These are phyloP conservation scores for Sedum album DNA, from an alignment of 164 flowering plant genomes.

Conservation along the genomic window DNA sequence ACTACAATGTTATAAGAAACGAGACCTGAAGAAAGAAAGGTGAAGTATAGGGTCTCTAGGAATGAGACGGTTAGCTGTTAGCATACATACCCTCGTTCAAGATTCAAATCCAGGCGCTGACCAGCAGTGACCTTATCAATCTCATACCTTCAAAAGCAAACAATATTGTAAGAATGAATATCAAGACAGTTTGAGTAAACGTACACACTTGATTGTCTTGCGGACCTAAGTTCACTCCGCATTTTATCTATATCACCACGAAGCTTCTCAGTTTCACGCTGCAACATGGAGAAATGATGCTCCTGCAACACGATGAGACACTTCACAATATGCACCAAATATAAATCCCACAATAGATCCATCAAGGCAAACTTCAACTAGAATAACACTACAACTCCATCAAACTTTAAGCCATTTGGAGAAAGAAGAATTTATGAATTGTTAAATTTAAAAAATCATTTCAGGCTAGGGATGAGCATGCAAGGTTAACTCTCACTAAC, in stretches of 20 bases:
- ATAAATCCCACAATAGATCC: no score
- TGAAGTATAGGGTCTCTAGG: not conserved
- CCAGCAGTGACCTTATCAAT: slow-evolving; percentile 66
- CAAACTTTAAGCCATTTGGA: no score
- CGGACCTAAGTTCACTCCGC: slow-evolving; percentile 75
- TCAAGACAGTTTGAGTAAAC: not conserved
- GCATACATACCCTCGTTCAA: slow-evolving; percentile 49
- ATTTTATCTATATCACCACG: slow-evolving; percentile 66
- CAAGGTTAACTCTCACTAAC: not conserved
- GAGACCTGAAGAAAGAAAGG: not conserved
- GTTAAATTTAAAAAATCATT: not conserved
- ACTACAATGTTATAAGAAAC: not conserved
- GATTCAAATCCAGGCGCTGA: slow-evolving; percentile 59
- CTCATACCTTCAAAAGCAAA: slow-evolving; percentile 41
- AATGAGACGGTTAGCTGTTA: not conserved
- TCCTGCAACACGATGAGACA: slow-evolving; percentile 32
- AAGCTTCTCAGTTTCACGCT: slow-evolving; percentile 69
- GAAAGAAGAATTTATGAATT: not conserved
- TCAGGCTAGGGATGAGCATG: not conserved
- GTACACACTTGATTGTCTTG: not conserved
- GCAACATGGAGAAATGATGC: slow-evolving; percentile 60
- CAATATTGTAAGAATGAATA: not conserved
- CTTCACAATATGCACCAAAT: not conserved
- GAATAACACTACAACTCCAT: no score
- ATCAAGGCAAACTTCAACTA: no score